Conservation (phyloP, 352 stramenopile species). For the Globisporangium spinosum region DNA sequence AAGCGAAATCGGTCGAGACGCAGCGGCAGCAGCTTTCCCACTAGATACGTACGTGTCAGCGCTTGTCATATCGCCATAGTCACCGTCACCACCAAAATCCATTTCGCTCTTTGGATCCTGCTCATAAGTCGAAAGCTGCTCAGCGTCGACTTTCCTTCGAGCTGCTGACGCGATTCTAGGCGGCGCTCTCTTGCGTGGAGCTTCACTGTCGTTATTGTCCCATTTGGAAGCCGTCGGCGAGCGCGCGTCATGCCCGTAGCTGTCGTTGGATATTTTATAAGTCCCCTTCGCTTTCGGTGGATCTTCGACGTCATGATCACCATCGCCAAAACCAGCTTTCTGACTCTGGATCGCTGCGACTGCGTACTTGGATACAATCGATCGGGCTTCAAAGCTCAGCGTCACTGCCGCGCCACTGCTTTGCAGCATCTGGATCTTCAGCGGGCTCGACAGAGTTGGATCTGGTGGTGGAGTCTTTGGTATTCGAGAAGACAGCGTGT, state of each 20-base stretch:
- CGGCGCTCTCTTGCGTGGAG: constrained; percentile 7
- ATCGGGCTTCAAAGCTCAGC: constrained; percentile 26
- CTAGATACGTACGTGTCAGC: not conserved
- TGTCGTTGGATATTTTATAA: not conserved
- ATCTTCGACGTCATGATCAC: constrained; percentile 23
- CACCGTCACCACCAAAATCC: constrained; percentile 6
- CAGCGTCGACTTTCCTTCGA: not conserved
- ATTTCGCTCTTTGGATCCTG: not conserved
- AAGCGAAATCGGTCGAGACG: constrained; percentile 26
- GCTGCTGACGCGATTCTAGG: not conserved
- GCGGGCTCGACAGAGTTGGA: constrained; percentile 25
- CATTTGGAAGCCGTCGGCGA: not conserved
- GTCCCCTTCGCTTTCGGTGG: constrained; percentile 25
- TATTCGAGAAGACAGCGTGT: not conserved
- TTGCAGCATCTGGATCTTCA: constrained; percentile 41
- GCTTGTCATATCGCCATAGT: not conserved
- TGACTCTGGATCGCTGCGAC: constrained; percentile 10
- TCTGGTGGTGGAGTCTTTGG: no score
- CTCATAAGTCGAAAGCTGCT: not conserved
- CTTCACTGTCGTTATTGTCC: constrained; percentile 26
- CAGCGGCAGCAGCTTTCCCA: not conserved
- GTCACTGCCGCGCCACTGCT: constrained; percentile 18
- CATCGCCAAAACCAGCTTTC: not conserved
- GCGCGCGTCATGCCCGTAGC: not conserved
- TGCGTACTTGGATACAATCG: constrained; percentile 36